Conservation (phyloP, 202 grass and related monocot genomes). For the Tripidium arundinaceum region DNA sequence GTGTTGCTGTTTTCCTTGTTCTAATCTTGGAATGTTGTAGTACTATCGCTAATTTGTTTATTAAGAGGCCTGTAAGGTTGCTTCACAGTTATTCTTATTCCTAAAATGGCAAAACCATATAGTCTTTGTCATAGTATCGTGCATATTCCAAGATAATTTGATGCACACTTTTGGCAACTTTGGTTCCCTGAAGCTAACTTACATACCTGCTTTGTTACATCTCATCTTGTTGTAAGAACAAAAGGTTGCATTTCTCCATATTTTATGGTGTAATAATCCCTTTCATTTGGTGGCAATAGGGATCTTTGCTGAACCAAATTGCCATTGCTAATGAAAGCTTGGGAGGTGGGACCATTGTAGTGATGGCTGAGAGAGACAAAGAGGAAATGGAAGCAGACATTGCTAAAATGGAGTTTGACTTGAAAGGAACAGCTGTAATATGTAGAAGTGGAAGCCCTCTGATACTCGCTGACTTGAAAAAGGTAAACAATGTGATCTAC, state of each 20-base stretch:
- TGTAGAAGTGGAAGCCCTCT: slow-evolving; percentile 80
- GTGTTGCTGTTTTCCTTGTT: not conserved
- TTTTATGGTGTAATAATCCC: slow-evolving; percentile 8
- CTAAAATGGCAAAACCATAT: not conserved
- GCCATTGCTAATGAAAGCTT: slow-evolving; percentile 76
- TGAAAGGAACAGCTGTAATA: slow-evolving; percentile 78
- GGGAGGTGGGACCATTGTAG: slow-evolving; percentile 65
- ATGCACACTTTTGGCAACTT: not conserved
- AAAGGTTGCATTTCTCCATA: not conserved
- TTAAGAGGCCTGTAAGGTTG: not conserved
- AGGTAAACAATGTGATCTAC: slow-evolving; percentile 59
- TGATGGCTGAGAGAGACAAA: slow-evolving; percentile 74
- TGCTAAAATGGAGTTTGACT: slow-evolving; percentile 82
- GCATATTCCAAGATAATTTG: not conserved
- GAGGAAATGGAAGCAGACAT: slow-evolving; percentile 89
- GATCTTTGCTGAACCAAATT: slow-evolving; percentile 75
- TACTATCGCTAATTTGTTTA: not conserved
- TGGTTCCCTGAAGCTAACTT: not conserved
- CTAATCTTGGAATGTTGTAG: not conserved
- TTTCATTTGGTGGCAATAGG: slow-evolving; percentile 36
- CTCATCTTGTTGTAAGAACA: not conserved
- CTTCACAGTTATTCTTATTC: not conserved
- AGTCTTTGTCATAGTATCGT: not conserved
- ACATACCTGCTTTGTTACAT: not conserved
- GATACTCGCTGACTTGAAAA: slow-evolving; percentile 79